phyloP scores from a whole-genome alignment of 306 rosid species.

The Lablab purpureus region DNA sequence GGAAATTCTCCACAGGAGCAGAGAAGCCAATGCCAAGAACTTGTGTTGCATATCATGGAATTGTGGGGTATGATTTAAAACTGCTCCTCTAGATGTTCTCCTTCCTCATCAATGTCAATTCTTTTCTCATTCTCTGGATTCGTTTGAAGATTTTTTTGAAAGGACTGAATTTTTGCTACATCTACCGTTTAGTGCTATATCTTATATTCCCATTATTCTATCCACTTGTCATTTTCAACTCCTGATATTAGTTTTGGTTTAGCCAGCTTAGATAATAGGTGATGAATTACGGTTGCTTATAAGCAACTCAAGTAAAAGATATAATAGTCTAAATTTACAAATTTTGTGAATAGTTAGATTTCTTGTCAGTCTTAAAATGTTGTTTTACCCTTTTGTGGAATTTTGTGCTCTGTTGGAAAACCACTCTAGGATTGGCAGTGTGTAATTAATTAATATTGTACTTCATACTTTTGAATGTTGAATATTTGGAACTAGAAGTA shows the following conservation, averaged over 20 bases:
- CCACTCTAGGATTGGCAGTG: neutral
- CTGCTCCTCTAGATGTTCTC: constrained; percentile 28
- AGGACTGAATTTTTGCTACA: constrained; percentile 2
- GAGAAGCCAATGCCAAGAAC: constrained; percentile 63
- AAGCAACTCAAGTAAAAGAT: constrained; percentile 1
- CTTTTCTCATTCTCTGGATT: neutral
- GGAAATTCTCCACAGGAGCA: constrained; percentile 60
- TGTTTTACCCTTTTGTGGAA: neutral
- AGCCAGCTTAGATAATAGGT: constrained; percentile 7
- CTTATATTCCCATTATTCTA: constrained; percentile 4
- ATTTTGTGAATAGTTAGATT: neutral
- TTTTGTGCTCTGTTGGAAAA: constrained; percentile 30
- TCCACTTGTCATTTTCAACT: constrained; percentile 17
- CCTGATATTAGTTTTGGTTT: constrained; percentile 7
- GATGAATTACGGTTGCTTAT: neutral
- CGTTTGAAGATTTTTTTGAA: neutral
- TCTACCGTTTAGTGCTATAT: constrained; percentile 14
- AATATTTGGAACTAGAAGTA: neutral
- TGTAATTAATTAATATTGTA: constrained; percentile 6
- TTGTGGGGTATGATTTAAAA: constrained; percentile 65
- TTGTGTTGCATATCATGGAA: constrained; percentile 67
- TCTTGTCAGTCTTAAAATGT: neutral
- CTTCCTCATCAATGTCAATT: constrained; percentile 24
- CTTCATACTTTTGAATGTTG: constrained; percentile 6
- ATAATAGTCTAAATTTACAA: neutral